Evolutionary conservation across 2,329 filamentous ascomycete species (phyloP).

Genomic region (Claviceps cyperi): DNA sequence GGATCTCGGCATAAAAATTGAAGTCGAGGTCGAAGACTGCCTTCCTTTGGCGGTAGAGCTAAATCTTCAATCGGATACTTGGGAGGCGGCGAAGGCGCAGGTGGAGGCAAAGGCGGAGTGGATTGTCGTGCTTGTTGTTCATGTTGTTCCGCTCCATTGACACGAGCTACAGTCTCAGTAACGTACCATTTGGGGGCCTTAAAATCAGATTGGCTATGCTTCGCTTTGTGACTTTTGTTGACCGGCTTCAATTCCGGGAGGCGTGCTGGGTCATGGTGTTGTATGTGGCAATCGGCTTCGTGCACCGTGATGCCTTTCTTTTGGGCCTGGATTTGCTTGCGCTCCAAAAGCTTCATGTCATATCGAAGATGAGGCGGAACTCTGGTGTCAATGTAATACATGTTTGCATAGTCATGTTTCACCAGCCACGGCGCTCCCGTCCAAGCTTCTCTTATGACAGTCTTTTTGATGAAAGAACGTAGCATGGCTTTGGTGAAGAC

Average conservation of each 20-base stretch:
- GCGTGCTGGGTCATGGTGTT: slow-evolving; percentile 33
- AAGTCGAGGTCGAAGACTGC: slow-evolving; percentile 54
- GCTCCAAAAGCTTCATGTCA: slow-evolving; percentile 63
- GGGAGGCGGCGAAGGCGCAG: slow-evolving; percentile 56
- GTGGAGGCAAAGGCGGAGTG: slow-evolving; percentile 33
- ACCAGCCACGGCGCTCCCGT: slow-evolving; percentile 95
- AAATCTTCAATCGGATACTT: slow-evolving; percentile 96
- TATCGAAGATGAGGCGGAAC: slow-evolving; percentile 72
- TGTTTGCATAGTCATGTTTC: slow-evolving; percentile 67
- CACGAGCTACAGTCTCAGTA: slow-evolving; percentile 18
- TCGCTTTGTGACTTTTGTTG: slow-evolving; percentile 53
- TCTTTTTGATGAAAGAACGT: slow-evolving; percentile 87
- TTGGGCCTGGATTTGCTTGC: slow-evolving; percentile 56
- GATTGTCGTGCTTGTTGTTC: slow-evolving; percentile 15
- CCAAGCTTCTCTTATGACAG: slow-evolving; percentile 83
- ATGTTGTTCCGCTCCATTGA: slow-evolving; percentile 16
- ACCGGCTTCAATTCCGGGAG: slow-evolving; percentile 62
- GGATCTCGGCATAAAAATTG: slow-evolving; percentile 62
- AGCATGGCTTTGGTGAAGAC: slow-evolving; percentile 91
- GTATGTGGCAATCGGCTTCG: slow-evolving; percentile 27
- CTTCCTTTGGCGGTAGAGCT: slow-evolving; percentile 57
- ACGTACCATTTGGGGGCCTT: slow-evolving; percentile 30
- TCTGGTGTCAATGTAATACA: slow-evolving; percentile 76
- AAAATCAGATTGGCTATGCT: slow-evolving; percentile 24
- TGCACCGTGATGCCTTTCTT: slow-evolving; percentile 38